Evolutionary conservation across 1,284 basidiomycete species (phyloP).

Genomic region (Peniophora sp.): DNA sequence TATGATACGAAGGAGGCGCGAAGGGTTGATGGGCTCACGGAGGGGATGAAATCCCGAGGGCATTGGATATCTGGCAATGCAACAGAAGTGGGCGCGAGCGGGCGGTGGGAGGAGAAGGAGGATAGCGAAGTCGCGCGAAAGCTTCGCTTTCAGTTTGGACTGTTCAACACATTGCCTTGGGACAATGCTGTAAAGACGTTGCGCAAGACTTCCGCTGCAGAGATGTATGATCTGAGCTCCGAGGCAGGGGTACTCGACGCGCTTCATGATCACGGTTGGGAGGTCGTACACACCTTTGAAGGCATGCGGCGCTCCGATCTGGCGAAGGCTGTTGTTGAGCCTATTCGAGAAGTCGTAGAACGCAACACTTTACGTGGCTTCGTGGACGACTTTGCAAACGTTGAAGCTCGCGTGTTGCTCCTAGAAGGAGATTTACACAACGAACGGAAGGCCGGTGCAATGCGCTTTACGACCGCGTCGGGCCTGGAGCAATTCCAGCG

Average conservation of each 20-base stretch:
- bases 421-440: conserved; percentile 31
- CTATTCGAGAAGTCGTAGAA: conserved; percentile 23
- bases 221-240: conserved; percentile 1
- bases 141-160: background rate
- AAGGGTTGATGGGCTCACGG: conserved; percentile 28
- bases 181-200: background rate
- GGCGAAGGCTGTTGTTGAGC: conserved; percentile 28
- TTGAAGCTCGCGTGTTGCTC: conserved; percentile 25
- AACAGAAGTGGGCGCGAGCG: background rate
- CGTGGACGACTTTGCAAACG: conserved; percentile 24
- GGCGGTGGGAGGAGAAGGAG: background rate
- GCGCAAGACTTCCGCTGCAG: background rate
- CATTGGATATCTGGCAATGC: conserved; percentile 13
- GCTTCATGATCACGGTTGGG: conserved; percentile 23
- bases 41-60: conserved; percentile 24
- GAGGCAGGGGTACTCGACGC: conserved; percentile 20
- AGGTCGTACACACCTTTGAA: conserved; percentile 24
- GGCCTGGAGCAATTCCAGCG: conserved; percentile 22
- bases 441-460: conserved; percentile 25
- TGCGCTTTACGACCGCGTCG: conserved; percentile 26
- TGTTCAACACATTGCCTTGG: background rate
- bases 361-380: conserved; percentile 23
- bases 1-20: conserved; percentile 26
- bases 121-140: background rate
- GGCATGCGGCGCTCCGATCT: conserved; percentile 25